Percentiles rank a stretch among this genome's conserved stretches.
Evolutionary conservation across 202 grass and related monocot genomes (phyloP).

Genomic region (Setaria italica): DNA sequence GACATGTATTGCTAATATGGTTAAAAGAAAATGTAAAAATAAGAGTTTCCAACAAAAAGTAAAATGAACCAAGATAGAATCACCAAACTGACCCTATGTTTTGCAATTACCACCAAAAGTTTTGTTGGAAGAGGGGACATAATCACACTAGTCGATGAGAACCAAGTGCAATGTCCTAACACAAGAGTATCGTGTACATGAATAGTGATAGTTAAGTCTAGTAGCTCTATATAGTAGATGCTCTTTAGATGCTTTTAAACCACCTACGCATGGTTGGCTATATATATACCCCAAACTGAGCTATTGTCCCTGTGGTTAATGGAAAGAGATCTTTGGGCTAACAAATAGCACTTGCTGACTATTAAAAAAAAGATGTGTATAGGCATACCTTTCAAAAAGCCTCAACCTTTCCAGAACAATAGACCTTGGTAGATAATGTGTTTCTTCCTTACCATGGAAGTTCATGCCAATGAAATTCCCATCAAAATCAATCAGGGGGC

Average conservation of each 20-base stretch:
- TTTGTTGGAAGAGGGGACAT: not conserved
- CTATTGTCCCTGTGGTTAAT: no score
- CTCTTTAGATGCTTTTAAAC: no score
- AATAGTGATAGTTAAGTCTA: no score
- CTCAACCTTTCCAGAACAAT: not conserved
- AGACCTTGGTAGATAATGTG: not conserved
- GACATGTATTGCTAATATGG: not conserved
- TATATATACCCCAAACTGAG: no score
- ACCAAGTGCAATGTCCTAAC: not conserved
- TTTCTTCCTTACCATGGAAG: not conserved
- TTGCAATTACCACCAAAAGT: not conserved
- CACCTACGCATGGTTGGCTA: no score
- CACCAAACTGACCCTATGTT: not conserved
- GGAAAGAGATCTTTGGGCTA: no score
- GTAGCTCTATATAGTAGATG: no score
- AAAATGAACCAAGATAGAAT: not conserved
- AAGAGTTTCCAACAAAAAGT: not conserved
- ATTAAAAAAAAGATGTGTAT: not conserved
- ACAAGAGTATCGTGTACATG: not conserved
- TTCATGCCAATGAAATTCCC: slow-evolving; percentile 21
- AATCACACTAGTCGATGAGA: no score
- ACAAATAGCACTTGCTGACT: not conserved
- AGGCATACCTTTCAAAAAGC: not conserved
- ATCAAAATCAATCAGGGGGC: not conserved
- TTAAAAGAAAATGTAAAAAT: not conserved